Evolutionary conservation across 345 rosid genomes (phyloP), one percentile per base, ranked within the genome.

Genomic region (Cardamine resedifolia): DNA sequence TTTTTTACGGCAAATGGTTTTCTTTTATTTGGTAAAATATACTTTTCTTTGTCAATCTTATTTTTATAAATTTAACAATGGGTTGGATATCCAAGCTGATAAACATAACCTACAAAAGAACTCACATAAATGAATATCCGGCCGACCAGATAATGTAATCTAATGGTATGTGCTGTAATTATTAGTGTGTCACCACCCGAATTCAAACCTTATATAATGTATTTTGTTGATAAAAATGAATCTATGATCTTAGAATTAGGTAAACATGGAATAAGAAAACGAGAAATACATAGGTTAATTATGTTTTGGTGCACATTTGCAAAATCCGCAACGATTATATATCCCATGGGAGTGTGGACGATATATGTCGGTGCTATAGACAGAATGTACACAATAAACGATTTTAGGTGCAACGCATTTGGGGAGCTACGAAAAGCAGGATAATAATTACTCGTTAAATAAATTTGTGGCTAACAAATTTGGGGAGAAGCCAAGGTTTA

Each of bases 301-400:
- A 11, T 36, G 53, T 3, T 7, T 27, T 38, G 60, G 50, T 48
- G 43, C 33, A 39, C 53, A 27, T 10, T 18, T 10, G 62, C 62
- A 31, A 56, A 16, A 10, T 18, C 10, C 61, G 31, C 41, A 16
- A 48, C 61, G 16, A 39, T 19, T 38, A 11, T n/a, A 33, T 44
- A 18, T 7, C 11, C 56, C 30, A 65, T 45, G 58, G 18, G 15
- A 14, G 1, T 64, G 28, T 48, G 27, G 24, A 28, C 50, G 16
- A n/a, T 61, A 30, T 7, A 34, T 72, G 62, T 62, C 36, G 76
- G 70, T 72, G 57, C 18, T 31, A n/a, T 30, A 72, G 43, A 53
- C 24, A 63, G 5, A 55, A 53, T 21, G 16, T 31, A 53, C 6
- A 53, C n/a, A 53, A 43, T 27, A 15, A 52, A 55, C 26, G 31